Percentiles rank a stretch among this genome's conserved stretches.
phyloP scores from a whole-genome alignment of 2,329 filamentous ascomycete species.

The Lachnellula occidentalis region DNA sequence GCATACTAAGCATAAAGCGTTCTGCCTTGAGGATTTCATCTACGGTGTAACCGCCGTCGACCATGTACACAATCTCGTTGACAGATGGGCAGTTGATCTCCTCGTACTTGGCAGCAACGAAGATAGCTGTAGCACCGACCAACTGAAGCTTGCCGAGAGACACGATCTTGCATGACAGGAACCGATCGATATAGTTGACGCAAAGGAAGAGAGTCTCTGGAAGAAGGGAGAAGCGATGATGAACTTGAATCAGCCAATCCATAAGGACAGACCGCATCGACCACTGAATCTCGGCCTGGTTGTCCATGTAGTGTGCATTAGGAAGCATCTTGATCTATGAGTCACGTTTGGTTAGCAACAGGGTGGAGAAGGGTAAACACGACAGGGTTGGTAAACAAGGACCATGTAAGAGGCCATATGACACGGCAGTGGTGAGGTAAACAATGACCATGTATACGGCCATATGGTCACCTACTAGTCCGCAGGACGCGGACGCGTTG shows the following conservation, averaged over 20 bases:
- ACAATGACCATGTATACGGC: conserved; percentile 15
- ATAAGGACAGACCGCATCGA: conserved; percentile 96
- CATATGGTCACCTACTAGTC: conserved; percentile 4
- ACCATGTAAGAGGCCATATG: conserved; percentile 7
- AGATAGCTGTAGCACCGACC: conserved; percentile 90
- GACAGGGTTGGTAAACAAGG: conserved; percentile 17
- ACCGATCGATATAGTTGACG: conserved; percentile 96
- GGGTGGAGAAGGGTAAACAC: conserved; percentile 19
- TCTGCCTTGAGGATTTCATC: conserved; percentile 97
- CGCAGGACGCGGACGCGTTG: conserved; percentile 11
- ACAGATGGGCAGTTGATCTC: conserved; percentile 98
- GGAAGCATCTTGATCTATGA: conserved; percentile 71
- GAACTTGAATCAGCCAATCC: conserved; percentile 97
- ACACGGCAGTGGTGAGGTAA: too few relatives aligned
- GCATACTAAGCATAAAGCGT: conserved; percentile 95
- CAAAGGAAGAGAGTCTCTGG: conserved; percentile 93
- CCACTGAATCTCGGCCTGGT: conserved; percentile 97
- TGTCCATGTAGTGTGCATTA: conserved; percentile 92
- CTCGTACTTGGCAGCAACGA: conserved; percentile 96
- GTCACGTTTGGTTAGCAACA: conserved; percentile 24
- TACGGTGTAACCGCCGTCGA: conserved; percentile 80
- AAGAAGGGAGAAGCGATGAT: conserved; percentile 82
- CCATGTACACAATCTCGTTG: conserved; percentile 96
- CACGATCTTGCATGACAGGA: conserved; percentile 89
- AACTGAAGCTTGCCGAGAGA: conserved; percentile 93